Base-by-base conservation (phyloP, 108 stramenopile species). In the Cyclotella baltica region DNA sequence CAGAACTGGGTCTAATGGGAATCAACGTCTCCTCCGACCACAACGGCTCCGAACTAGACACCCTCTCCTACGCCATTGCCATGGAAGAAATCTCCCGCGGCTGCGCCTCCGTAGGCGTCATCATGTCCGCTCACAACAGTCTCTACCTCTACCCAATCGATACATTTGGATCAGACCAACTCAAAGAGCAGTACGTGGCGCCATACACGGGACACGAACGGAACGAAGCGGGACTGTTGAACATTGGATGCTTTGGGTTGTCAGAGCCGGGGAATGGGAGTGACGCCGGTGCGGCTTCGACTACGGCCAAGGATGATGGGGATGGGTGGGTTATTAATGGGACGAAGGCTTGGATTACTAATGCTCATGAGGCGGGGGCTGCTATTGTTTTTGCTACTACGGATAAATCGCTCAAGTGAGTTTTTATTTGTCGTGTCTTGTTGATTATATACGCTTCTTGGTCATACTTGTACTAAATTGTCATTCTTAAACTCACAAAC, bases 301-400 rank as follows among this genome's bases (percentile, higher is more conserved):
- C 97, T 8, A 98, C 97, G 4, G 98, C 98, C 13, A 92, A 80
- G 35, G 78, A 83, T 25, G 94, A 95, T 72, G 96, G 96, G 9
- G 92, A 92, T 70, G 87, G 89, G 53, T 99, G 93, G 93, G 87
- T 96, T 53, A 75, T 99, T 29, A 97, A 98, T 82, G 98, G 98
- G n/a, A 96, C 96, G 67, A 99, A 99, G 86, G 98, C 98, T 23
- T 99, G 98, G 98, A 99, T 99, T 81, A 98, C 97, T 31, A 99
- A 99, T 84, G 97, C 98, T 8, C 88, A 96, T 71, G 97, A 98
- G 73, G 87, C 97, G 9, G 67, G 86, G 64, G 93, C 94, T 0
- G 94, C 96, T 15, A 90, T 99, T 55, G 96, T 99, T 8, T 99
- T 99, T 85, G 98, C 98, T 34, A 99, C 98, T 8, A 99, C 98